A percentile compares a stretch with the other conserved stretches of the same genome.
These are phyloP conservation scores for Toxoplasma gondii DNA, from an alignment of 169 alveolate genomes.

Conservation along the genomic window DNA sequence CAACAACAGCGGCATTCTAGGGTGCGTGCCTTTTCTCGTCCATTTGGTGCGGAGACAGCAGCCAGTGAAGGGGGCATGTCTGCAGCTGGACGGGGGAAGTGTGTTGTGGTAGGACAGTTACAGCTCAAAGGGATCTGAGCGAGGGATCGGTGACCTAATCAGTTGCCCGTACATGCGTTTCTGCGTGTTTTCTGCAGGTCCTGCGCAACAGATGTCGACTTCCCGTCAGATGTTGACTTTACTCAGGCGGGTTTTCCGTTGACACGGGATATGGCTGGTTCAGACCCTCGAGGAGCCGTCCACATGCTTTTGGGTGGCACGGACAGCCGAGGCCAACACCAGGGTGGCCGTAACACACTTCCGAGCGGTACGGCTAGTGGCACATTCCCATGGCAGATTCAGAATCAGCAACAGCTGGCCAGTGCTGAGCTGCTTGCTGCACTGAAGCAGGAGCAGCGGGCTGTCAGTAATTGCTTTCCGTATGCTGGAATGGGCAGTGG, in stretches of 20 bases:
- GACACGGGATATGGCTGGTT: not conserved
- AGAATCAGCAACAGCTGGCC: slow-evolving; percentile 10
- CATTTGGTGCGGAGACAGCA: not conserved
- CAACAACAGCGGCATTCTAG: not conserved
- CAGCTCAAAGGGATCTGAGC: too few relatives aligned
- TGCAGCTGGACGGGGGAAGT: too few relatives aligned
- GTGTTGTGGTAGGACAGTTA: too few relatives aligned
- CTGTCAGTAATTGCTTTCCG: slow-evolving; percentile 12
- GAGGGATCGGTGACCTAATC: too few relatives aligned
- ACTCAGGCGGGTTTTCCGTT: not conserved
- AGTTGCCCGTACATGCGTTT: not conserved
- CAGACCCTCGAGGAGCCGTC: not conserved
- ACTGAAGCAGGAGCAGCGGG: slow-evolving; percentile 34
- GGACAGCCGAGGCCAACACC: not conserved
- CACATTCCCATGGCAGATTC: not conserved
- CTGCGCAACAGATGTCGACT: slow-evolving; percentile 19
- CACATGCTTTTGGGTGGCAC: not conserved
- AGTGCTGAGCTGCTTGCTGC: slow-evolving; percentile 35
- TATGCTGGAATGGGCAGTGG: not conserved
- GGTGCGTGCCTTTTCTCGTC: not conserved
- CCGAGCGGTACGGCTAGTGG: slow-evolving; percentile 43
- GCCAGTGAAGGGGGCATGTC: not conserved
- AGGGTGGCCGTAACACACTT: not conserved
- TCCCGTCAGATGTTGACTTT: slow-evolving; percentile 12
- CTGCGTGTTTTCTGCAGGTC: not conserved